These are phyloP conservation scores for Trametes cubensis DNA, from an alignment of 768 basidiomycete species.

Conservation along the genomic window DNA sequence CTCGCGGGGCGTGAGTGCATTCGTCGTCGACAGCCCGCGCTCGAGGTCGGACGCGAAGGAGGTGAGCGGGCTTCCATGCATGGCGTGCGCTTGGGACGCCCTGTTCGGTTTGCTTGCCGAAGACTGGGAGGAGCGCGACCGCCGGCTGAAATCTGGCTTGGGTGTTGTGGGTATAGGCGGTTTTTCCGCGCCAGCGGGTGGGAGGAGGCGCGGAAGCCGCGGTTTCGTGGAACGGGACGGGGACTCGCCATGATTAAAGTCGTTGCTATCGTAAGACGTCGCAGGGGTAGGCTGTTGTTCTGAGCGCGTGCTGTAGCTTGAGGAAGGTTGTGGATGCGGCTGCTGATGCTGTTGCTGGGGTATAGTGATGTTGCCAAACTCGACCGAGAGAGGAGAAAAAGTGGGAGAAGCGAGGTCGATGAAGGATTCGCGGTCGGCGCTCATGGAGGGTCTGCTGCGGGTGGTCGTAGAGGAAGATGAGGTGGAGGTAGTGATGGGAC, in stretches of 20 bases:
- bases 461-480: not conserved
- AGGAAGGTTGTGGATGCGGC: no score
- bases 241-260: conserved; percentile 18
- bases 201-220: conserved; percentile 35
- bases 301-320: not conserved
- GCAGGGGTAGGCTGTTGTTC: conserved; percentile 15
- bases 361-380: conserved; percentile 15
- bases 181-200: conserved; percentile 35
- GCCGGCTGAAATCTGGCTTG: conserved; percentile 49
- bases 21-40: conserved; percentile 53
- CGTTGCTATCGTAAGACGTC: conserved; percentile 10
- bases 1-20: conserved; percentile 62
- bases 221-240: conserved; percentile 29
- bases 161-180: conserved; percentile 50
- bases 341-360: conserved; percentile 10
- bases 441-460: conserved; percentile 32
- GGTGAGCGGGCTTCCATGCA: conserved; percentile 5
- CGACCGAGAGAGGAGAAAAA: conserved; percentile 23
- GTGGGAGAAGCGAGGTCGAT: conserved; percentile 48
- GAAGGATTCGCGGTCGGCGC: conserved; percentile 47
- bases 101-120: conserved; percentile 13
- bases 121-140: conserved; percentile 28
- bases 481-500: conserved; percentile 16
- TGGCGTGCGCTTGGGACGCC: conserved; percentile 8
- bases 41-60: conserved; percentile 17